Conservation (phyloP, 2,329 filamentous ascomycete species). For the Capronia americana region DNA sequence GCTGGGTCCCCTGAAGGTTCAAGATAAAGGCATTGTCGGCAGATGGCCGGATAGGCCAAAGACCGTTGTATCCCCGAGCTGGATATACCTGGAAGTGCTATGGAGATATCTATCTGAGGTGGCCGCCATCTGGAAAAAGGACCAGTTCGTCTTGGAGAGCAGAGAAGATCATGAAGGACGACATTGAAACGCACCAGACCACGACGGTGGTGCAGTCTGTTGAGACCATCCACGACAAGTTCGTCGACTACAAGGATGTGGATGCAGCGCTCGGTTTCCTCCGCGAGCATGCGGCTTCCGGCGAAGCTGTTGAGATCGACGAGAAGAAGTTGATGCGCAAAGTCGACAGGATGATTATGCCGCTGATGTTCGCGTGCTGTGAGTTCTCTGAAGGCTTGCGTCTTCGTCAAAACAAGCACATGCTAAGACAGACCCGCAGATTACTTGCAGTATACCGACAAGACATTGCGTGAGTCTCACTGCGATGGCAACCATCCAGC, state of each 20-base stretch:
- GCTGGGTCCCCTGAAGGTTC: background rate
- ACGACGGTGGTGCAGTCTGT: conserved; percentile 7
- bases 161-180: conserved; percentile 18
- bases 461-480: conserved; percentile 57
- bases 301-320: conserved; percentile 42
- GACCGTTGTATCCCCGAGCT: conserved; percentile 2
- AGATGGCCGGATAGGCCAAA: conserved; percentile 9
- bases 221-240: conserved; percentile 20
- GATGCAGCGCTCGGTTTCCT: conserved; percentile 50
- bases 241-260: conserved; percentile 34
- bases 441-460: conserved; percentile 61
- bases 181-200: conserved; percentile 19
- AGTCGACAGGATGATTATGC: conserved; percentile 56
- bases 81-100: background rate
- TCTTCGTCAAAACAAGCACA: background rate
- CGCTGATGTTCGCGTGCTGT: conserved; percentile 57
- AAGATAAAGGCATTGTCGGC: conserved; percentile 7
- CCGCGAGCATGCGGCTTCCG: conserved; percentile 41
- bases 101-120: background rate
- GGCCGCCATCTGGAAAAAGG: no score
- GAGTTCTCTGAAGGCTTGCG: background rate
- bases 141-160: background rate
- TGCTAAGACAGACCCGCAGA: conserved; percentile 40
- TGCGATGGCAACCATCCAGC: conserved; percentile 54
- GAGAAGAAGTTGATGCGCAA: conserved; percentile 45